Evolutionary conservation across 2,329 filamentous ascomycete species (phyloP).

Genomic region (Fonsecaea nubica): DNA sequence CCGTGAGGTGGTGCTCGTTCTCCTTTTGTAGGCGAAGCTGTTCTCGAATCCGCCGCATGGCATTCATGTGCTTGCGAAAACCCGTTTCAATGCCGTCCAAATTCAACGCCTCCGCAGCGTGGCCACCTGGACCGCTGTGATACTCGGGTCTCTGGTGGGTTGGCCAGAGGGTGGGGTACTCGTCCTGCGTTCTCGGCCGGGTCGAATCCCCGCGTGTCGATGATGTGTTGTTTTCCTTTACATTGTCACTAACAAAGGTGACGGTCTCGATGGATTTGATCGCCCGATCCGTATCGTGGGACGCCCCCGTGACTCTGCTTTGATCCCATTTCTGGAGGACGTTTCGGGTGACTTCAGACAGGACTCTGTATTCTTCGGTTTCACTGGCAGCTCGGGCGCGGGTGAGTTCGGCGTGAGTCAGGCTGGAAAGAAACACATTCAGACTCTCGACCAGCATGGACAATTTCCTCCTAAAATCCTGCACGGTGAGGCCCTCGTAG

Average conservation of each 20-base stretch:
- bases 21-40: slow-evolving; percentile 34
- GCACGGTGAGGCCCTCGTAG: slow-evolving; percentile 35
- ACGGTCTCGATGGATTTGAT: slow-evolving; percentile 10
- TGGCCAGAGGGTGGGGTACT: slow-evolving; percentile 6
- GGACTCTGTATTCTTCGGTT: slow-evolving; percentile 33
- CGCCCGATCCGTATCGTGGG: neutral
- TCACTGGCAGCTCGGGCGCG: slow-evolving; percentile 29
- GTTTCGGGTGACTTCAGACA: slow-evolving; percentile 33
- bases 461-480: slow-evolving; percentile 34
- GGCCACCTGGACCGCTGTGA: neutral
- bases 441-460: slow-evolving; percentile 37
- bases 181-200: neutral
- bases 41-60: slow-evolving; percentile 36
- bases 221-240: slow-evolving; percentile 10
- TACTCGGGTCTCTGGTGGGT: slow-evolving; percentile 11
- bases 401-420: slow-evolving; percentile 36
- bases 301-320: slow-evolving; percentile 1
- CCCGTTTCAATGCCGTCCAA: slow-evolving; percentile 34
- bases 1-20: slow-evolving; percentile 26
- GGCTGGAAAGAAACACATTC: slow-evolving; percentile 36
- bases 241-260: slow-evolving; percentile 19
- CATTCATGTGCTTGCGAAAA: slow-evolving; percentile 35
- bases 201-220: neutral
- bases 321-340: slow-evolving; percentile 37
- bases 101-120: slow-evolving; percentile 21